Evolutionary conservation across 1,284 basidiomycete genomes (phyloP), one percentile per base, ranked within the genome.

Genomic region (Sanghuangporus baumii): DNA sequence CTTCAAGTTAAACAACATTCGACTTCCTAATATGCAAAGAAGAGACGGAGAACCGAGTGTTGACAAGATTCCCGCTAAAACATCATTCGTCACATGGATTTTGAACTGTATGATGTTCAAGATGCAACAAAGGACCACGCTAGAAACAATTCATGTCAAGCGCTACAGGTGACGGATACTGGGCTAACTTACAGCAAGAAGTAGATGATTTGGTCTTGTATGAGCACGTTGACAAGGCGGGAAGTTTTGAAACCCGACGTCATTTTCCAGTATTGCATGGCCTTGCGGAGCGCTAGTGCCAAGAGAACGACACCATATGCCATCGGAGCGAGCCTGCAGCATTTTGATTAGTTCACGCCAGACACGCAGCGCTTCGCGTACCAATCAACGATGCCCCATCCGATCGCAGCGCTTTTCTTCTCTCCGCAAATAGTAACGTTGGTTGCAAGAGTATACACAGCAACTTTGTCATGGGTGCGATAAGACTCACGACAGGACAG

Each of bases 131-230:
- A 20, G 11, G 16, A 56, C 20, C 18, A 56, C 38, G 5, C 55
- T 56, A 23, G 6, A 6, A n/a, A 16, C n/a, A 41, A 9, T 8
- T 18, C n/a, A 11, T 18, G 38, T 12, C 9, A 26, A 56, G 38
- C 5, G n/a, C 16, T 16, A 40, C 9, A 12, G n/a, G 3, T 31
- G 51, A 31, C 12, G 6, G 23, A 20, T 18, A 41, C 18, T 48
- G 9, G 3, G 2, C 14, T 16, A 9, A 57, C 38, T 37, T 18
- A 61, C 60, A 61, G 40, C 18, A 38, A 20, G 37, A 56, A 61
- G 36, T 61, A 61, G n/a, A 57, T 16, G 18, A 48, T 43, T 43
- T 61, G 60, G 31, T 61, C 60, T 48, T 56, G 60, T 2, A 56
- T 26, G 3, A 61, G 52, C 5, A 61, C 54, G 26, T 37, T 56